Evolutionary conservation across 306 rosid species (phyloP).

Genomic region (Quercus alba): DNA sequence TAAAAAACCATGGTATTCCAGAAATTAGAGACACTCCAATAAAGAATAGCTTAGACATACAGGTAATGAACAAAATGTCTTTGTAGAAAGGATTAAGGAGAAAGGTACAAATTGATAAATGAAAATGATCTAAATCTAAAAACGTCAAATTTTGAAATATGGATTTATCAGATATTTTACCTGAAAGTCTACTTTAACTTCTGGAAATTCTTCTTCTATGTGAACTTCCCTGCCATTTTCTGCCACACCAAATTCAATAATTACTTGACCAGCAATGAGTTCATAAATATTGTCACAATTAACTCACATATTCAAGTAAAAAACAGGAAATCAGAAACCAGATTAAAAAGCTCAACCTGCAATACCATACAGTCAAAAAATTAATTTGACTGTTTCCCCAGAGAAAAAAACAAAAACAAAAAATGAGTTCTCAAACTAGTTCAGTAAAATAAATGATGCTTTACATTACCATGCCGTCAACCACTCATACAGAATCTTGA

Average conservation of each 20-base stretch:
- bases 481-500: neutral
- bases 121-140: neutral
- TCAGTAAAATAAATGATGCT: neutral
- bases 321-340: neutral
- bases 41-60: slow-evolving; percentile 12
- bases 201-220: slow-evolving; percentile 64
- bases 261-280: slow-evolving; percentile 3
- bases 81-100: neutral
- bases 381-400: neutral
- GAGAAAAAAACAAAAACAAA: neutral
- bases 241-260: neutral
- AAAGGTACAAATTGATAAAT: neutral
- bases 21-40: slow-evolving; percentile 32
- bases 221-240: too few relatives aligned
- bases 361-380: neutral
- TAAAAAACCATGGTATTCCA: slow-evolving; percentile 33
- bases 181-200: slow-evolving; percentile 88
- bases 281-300: neutral
- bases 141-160: neutral
- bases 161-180: slow-evolving; percentile 31
- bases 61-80: neutral
- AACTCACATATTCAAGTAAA: neutral
- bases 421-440: slow-evolving; percentile 8
- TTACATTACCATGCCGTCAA: neutral
- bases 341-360: neutral